Evolutionary conservation across 495 filamentous ascomycete genomes (phyloP), one percentile per base, ranked within the genome.

Genomic region (Penicillium silybi): DNA sequence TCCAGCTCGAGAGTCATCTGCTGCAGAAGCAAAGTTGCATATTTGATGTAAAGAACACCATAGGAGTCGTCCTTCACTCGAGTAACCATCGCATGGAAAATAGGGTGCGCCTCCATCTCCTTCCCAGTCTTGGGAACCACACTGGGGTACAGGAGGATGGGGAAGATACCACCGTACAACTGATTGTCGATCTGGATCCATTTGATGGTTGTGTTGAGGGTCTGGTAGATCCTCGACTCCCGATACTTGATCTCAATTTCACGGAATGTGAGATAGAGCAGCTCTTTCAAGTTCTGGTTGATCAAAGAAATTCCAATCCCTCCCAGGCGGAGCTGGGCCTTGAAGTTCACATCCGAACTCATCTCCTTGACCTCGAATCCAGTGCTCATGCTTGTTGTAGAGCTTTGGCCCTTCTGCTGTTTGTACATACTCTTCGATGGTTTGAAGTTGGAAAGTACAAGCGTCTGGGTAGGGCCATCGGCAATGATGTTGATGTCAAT

Each of bases 181-280:
- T 98, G 93, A 63, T 98, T 98, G 73, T 98, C 93, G 62, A 98
- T 92, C 68, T 98, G 93, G 43, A 98, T 91, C 93, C 93, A 98
- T 68, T 97, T 97, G 67, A 96, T 87, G 0, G 88, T 87, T 9
- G 90, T 78, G 42, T 87, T 89, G 50, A 97, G 69, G 5, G 89
- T 97, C 70, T 97, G 93, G 64, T 93, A 96, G 11, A 97, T 73
- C 23, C 80, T 75, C n/a, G 95, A 97, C 64, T 97, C 93, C 48
- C 82, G 87, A 63, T 89, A 95, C 56, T 92, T 92, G 58, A 97
- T 75, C 60, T 93, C 85, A 45, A 98, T 87, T 52, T 96, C 95
- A 39, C 92, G 82, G 74, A 96, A 86, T 1, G 95, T 98, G 60
- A 96, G 74, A 60, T 98, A 98, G 5, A 95, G 85, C 34, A 98